phyloP scores from a whole-genome alignment of 2,329 filamentous ascomycete species.

The Exophiala xenobiotica region DNA sequence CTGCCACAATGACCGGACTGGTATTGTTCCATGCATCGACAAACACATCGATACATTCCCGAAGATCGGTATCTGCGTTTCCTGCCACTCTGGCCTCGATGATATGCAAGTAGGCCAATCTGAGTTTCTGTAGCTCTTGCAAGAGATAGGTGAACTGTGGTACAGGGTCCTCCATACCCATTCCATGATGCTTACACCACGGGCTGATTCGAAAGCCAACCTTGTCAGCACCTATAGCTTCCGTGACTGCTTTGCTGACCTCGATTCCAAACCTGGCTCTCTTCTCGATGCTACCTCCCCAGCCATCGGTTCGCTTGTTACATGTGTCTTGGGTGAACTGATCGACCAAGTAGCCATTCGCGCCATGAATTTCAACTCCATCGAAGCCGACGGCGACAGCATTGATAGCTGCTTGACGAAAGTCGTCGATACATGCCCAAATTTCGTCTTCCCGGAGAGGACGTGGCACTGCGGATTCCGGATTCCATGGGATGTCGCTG shows the following conservation, averaged over 20 bases:
- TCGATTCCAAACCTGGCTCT: conserved; percentile 54
- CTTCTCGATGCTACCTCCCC: conserved; percentile 53
- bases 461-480: conserved; percentile 27
- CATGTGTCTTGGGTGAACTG: conserved; percentile 53
- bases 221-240: conserved; percentile 38
- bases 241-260: conserved; percentile 41
- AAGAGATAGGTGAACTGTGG: conserved; percentile 61
- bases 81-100: conserved; percentile 45
- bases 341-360: conserved; percentile 52
- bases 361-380: conserved; percentile 53
- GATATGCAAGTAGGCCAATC: conserved; percentile 61
- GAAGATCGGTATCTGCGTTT: conserved; percentile 1
- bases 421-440: conserved; percentile 38
- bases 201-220: conserved; percentile 48
- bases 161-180: conserved; percentile 58
- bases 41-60: conserved; percentile 9
- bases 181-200: conserved; percentile 52
- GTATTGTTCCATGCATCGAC: conserved; percentile 43
- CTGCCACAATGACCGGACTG: conserved; percentile 51
- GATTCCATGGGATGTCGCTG: conserved; percentile 10
- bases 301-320: conserved; percentile 52
- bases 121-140: conserved; percentile 50
- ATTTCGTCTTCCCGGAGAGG: conserved; percentile 42
- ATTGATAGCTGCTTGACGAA: conserved; percentile 42
- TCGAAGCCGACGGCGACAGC: conserved; percentile 59